Evolutionary conservation across 2,329 filamentous ascomycete species (phyloP).

Genomic region (Colletotrichum eleusines): DNA sequence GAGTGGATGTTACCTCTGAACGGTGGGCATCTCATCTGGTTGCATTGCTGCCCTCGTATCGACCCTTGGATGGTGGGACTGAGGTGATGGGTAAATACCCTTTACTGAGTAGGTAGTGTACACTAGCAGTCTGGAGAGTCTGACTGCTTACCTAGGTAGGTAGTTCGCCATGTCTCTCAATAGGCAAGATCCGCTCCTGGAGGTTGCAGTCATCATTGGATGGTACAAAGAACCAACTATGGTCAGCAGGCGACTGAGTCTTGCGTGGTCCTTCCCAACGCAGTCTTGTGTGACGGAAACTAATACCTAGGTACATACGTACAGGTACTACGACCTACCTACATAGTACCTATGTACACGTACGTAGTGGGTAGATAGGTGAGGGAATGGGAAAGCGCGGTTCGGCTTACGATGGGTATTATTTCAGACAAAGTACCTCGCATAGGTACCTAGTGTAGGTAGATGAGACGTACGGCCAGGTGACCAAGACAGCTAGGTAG

Average conservation of each 20-base stretch:
- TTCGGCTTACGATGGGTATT: not conserved
- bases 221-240: too few species aligned
- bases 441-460: not conserved
- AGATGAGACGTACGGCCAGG: not conserved
- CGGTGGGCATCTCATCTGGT: not conserved
- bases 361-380: too few species aligned
- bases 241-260: constrained; percentile 1
- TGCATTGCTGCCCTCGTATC: not conserved
- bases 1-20: not conserved
- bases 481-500: not conserved
- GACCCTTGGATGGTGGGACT: not conserved
- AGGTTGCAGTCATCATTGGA: too few species aligned
- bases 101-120: too few species aligned
- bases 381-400: not conserved
- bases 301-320: too few species aligned
- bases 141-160: too few species aligned
- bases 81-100: too few species aligned
- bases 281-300: not conserved
- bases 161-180: too few species aligned
- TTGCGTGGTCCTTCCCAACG: not conserved
- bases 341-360: too few species aligned
- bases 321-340: too few species aligned
- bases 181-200: too few species aligned
- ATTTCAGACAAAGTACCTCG: not conserved
- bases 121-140: too few species aligned